These are phyloP conservation scores for Naganishia onofrii DNA, from an alignment of 768 basidiomycete species.

Conservation along the genomic window DNA sequence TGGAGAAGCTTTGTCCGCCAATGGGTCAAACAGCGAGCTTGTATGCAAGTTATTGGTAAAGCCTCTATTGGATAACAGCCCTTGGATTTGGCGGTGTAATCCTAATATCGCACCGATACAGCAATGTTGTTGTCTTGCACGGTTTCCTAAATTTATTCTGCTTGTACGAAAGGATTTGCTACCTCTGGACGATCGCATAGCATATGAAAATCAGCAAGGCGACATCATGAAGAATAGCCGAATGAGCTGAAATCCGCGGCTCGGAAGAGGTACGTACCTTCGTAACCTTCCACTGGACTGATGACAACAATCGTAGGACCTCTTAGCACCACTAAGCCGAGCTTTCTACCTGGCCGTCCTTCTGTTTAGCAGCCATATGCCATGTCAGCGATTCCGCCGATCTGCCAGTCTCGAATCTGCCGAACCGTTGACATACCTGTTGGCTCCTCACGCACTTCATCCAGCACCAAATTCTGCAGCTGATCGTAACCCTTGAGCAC, in stretches of 20 bases:
- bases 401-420: neutral
- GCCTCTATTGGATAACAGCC: too few relatives aligned
- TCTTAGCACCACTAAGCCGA: slow-evolving; percentile 85
- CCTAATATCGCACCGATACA: neutral
- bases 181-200: slow-evolving; percentile 59
- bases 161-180: slow-evolving; percentile 70
- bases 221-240: neutral
- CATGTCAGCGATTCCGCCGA: neutral
- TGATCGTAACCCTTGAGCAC: slow-evolving; percentile 95
- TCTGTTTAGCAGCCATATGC: slow-evolving; percentile 1
- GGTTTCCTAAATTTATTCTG: slow-evolving; percentile 23
- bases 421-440: slow-evolving; percentile 58
- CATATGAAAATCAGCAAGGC: neutral
- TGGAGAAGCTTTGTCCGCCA: too few relatives aligned
- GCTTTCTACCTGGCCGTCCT: slow-evolving; percentile 44
- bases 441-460: slow-evolving; percentile 84
- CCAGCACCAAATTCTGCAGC: slow-evolving; percentile 90
- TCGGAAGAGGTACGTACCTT: slow-evolving; percentile 56
- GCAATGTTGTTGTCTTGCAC: neutral
- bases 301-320: slow-evolving; percentile 92
- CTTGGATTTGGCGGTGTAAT: neutral
- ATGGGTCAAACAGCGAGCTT: too few relatives aligned
- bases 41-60: too few relatives aligned
- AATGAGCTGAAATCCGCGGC: neutral
- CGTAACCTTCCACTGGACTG: slow-evolving; percentile 90